Base-by-base conservation (phyloP, 805 yeast genomes). In the Diddensiella caesifluorescens region DNA sequence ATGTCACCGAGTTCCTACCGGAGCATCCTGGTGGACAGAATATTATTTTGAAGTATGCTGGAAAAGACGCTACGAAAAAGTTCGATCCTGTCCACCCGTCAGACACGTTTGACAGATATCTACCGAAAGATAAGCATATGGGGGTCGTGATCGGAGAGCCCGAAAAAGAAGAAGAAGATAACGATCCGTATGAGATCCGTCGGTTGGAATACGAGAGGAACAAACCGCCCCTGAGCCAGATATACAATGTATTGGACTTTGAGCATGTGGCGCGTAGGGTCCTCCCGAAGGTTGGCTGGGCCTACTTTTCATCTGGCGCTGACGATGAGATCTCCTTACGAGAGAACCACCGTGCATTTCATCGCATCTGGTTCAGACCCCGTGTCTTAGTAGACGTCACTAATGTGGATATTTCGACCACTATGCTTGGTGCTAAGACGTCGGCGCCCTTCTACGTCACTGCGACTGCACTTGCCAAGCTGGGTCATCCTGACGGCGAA, bases 401-500 rank as follows among this genome's bases (percentile, higher is more conserved):
- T n/a, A 62, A 73, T 22, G 74, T 89, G 34, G 94, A 86, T 57
- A 61, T 78, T 23, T 61, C 80, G 7, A 81, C 95, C 6, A 71
- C 76, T 4, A 75, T 90, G 76, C 67, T 90, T 29, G 96, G 96
- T n/a, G 57, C 75, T 15, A 66, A 70, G 39, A 69, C 79, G 1
- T 65, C 74, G 13, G 83, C 79, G 10, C 97, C 97, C 12, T 87
- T 90, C 60, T 90, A 89, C 59, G 77, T 83, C 41, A 74, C 90
- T 29, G 97, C 97, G 1, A 86, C 97, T 4, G 97, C 97, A 0
- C 69, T 88, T 48, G 96, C 95, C 27, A 83, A 80, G 56, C 71
- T 90, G 51, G 97, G 97, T 3, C 92, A 89, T 56, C 87, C 87
- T 2, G 96, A 86, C 30, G 97, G 97, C 44, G 97, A 90, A 62